Conservation (phyloP, 192 early-diverging fungal genomes). For the Linderina pennispora region DNA sequence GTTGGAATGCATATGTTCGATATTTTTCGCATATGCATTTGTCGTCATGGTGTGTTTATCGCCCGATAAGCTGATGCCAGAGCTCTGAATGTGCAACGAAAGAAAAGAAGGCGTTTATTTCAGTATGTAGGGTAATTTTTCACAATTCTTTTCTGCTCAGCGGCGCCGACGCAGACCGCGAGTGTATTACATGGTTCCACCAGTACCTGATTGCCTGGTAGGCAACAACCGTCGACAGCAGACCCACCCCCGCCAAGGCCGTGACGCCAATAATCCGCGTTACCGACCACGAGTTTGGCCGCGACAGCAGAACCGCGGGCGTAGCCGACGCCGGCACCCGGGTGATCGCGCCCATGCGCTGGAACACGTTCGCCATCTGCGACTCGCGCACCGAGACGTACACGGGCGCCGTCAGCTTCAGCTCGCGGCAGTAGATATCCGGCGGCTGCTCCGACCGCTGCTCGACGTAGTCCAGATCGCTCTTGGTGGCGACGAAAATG, state of each 20-base stretch:
- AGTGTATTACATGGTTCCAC: conserved; percentile 23
- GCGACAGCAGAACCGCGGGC: conserved; percentile 21
- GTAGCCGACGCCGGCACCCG: conserved; percentile 39
- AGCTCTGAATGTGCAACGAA: too few species aligned
- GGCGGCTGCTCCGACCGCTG: conserved; percentile 80
- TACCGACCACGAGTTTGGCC: conserved; percentile 30
- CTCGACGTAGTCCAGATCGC: conserved; percentile 82
- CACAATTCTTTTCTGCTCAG: conserved; percentile 20
- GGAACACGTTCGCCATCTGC: conserved; percentile 84
- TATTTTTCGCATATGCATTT: too few species aligned
- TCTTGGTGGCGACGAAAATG: conserved; percentile 93
- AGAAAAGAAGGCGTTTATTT: too few species aligned
- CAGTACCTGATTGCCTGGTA: conserved; percentile 40
- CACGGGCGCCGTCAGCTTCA: conserved; percentile 83
- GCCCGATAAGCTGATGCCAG: too few species aligned
- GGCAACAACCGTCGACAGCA: conserved; percentile 35
- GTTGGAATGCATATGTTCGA: too few species aligned
- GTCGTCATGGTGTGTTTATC: too few species aligned
- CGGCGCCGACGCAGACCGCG: conserved; percentile 7
- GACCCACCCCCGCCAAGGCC: conserved; percentile 30
- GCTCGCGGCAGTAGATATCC: conserved; percentile 85
- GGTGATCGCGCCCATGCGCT: conserved; percentile 66
- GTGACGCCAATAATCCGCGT: conserved; percentile 26
- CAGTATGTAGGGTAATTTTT: too few species aligned
- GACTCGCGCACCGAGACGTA: conserved; percentile 81